These are phyloP conservation scores for Centrapalus pauciflorus DNA, from an alignment of 129 eudicot genomes.

Conservation along the genomic window DNA sequence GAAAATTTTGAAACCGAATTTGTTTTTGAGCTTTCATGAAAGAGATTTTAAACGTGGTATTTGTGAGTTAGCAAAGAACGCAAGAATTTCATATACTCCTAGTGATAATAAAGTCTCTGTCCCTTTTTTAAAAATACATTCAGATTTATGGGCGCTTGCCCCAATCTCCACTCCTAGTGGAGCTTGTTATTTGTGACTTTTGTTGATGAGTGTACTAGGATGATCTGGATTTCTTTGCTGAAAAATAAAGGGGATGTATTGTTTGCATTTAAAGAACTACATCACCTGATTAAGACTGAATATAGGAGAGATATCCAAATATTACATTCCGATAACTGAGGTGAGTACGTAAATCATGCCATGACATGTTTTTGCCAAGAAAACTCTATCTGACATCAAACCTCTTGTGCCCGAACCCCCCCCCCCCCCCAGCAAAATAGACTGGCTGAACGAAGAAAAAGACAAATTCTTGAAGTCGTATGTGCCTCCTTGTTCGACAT, in stretches of 20 bases:
- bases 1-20: not conserved
- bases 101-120: constrained; percentile 13
- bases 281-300: not conserved
- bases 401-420: no score
- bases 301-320: not conserved
- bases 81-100: constrained; percentile 2
- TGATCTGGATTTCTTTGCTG: not conserved
- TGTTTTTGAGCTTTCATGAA: not conserved
- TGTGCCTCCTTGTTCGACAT: no score
- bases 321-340: no score
- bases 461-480: no score
- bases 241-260: not conserved
- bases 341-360: no score
- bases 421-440: no score
- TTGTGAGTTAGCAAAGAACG: constrained; percentile 18
- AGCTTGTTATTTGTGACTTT: not conserved
- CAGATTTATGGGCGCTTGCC: not conserved
- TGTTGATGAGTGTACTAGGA: not conserved
- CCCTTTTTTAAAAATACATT: not conserved
- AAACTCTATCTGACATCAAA: no score
- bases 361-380: no score
- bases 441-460: no score
- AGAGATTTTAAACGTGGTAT: not conserved
- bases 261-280: not conserved
- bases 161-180: not conserved